These are phyloP conservation scores for Ophidiomyces ophidiicola DNA, from an alignment of 2,329 filamentous ascomycete species.

Conservation along the genomic window DNA sequence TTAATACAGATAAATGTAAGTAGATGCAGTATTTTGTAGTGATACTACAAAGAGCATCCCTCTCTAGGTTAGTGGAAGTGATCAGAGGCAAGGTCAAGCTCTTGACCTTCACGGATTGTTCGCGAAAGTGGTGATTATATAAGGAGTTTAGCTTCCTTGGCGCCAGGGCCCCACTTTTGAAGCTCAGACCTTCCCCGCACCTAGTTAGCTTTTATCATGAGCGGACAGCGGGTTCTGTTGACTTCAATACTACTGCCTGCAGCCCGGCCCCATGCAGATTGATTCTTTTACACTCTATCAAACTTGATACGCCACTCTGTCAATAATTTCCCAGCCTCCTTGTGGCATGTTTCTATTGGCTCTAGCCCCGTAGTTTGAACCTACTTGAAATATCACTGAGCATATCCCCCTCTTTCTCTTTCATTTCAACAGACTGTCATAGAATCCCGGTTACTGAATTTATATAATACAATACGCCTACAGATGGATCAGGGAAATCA, in stretches of 20 bases:
- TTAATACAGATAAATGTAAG: no score
- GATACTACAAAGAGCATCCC: no score
- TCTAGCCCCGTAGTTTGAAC: not conserved
- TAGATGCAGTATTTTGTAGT: no score
- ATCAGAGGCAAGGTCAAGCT: no score
- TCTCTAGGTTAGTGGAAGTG: no score
- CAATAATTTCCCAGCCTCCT: slow-evolving; percentile 1
- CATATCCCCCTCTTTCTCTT: not conserved
- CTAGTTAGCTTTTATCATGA: no score
- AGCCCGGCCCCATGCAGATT: no score
- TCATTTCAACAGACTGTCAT: no score
- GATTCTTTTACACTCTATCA: not conserved
- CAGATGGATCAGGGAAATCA: slow-evolving; percentile 8
- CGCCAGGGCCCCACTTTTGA: not conserved
- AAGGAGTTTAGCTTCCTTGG: not conserved
- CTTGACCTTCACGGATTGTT: no score
- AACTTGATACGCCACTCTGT: not conserved
- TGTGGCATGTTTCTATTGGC: slow-evolving; percentile 10
- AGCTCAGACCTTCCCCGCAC: slow-evolving; percentile 9
- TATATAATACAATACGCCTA: not conserved
- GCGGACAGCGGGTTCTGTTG: no score
- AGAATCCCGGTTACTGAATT: not conserved
- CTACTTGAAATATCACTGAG: not conserved
- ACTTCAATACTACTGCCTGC: no score
- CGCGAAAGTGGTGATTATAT: not conserved